Evolutionary conservation across 2,329 filamentous ascomycete species (phyloP), one percentile per base, ranked within the genome.

Genomic region (Alternaria sp.): DNA sequence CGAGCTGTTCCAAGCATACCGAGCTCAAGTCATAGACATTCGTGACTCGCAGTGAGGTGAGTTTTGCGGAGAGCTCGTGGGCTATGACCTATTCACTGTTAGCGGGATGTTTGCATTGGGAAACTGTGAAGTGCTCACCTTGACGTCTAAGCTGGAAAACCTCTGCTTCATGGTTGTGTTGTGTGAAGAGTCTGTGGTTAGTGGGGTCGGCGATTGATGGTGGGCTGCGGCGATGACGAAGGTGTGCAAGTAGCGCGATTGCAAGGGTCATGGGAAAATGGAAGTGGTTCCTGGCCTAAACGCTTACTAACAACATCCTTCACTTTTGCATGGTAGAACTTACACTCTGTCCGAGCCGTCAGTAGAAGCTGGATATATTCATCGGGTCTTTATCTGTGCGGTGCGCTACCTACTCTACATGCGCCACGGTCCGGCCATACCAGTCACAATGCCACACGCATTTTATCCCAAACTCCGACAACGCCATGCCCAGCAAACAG

Each of bases 1-100:
- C 5, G 14, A n/a, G 15, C 15, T 12, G 12, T 6, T 28, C 11
- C 10, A 30, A 21, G 58, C 82, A 33, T 82, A 88, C 86, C 69
- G 94, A 94, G 66, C 93, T 97, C 63, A 99, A 88, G 80, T 99
- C 96, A 83, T 99, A 98, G 79, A 97, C 90, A 78, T 99, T 99
- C 66, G 92, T 89, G 55, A 98, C 87, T 67, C 96, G 92, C 66
- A 98, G 86, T 63, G 89, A 88, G 62, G 91, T 88, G 58, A 99
- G 87, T 68, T 87, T 88, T 67, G 87, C 84, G 63, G 93, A 90
- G 66, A 99, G 91, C 87, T 99, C 96, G 79, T 97, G 93, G 60
- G 94, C 92, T 77, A 98, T 96, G 81, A 97, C 93, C 93, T 97
- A 26, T 65, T 46, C 47, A 45, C 69, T 56, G 71, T 62, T 21